These are phyloP conservation scores for Candida orba DNA, from an alignment of 805 yeast genomes.

Conservation along the genomic window DNA sequence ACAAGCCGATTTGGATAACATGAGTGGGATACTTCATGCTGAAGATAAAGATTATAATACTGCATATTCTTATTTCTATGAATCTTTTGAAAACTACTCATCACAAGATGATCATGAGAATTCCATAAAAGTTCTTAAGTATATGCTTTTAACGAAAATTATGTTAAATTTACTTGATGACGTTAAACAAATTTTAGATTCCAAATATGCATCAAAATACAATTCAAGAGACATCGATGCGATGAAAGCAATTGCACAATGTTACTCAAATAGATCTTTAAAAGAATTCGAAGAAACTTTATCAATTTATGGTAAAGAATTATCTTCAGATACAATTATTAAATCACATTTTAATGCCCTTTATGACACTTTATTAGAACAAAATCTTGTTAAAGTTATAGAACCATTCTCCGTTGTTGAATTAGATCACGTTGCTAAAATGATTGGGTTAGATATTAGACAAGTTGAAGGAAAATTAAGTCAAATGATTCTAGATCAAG, in stretches of 20 bases:
- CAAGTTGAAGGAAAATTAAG: constrained; percentile 92
- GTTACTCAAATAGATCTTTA: constrained; percentile 83
- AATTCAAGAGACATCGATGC: constrained; percentile 88
- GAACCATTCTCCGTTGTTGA: constrained; percentile 98
- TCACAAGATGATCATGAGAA: constrained; percentile 49
- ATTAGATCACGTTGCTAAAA: constrained; percentile 76
- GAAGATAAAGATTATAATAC: constrained; percentile 96
- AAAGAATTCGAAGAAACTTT: constrained; percentile 86
- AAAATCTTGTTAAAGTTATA: constrained; percentile 86
- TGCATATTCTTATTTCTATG: constrained; percentile 91
- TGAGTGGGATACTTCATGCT: constrained; percentile 92
- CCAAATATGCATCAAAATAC: constrained; percentile 67
- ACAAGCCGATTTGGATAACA: constrained; percentile 91
- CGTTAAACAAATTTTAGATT: constrained; percentile 66
- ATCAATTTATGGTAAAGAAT: constrained; percentile 60
- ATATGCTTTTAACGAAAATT: constrained; percentile 87
- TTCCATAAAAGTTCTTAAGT: constrained; percentile 76
- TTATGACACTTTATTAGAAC: constrained; percentile 88
- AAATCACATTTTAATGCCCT: constrained; percentile 88
- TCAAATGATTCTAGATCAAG: constrained; percentile 93
- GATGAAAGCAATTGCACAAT: constrained; percentile 87
- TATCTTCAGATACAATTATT: constrained; percentile 80
- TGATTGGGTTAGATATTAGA: constrained; percentile 78
- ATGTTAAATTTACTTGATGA: constrained; percentile 88
- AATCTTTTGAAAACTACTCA: constrained; percentile 87